Evolutionary conservation across 1,139 yeast genomes (phyloP), one percentile per base, ranked within the genome.

Genomic region (Zygoascus meyerae): DNA sequence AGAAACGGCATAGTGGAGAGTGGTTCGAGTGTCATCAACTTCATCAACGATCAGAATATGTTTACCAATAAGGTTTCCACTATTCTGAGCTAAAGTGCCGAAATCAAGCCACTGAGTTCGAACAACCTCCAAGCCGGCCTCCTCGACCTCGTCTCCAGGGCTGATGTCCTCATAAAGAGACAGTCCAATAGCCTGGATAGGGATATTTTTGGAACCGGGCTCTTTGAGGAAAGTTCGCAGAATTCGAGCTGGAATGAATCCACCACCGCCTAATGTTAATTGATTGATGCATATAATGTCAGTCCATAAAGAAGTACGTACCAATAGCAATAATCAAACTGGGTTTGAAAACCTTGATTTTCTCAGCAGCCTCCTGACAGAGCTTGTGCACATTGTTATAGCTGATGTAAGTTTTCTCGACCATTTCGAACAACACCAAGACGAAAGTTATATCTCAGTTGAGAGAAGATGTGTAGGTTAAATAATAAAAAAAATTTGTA

Each of bases 101-200:
- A 87, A 89, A 67, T 90, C 96, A 48, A 90, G 79, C 97, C 97
- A 90, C 70, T 90, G 97, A 45, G 95, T 86, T 69, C 97, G 82
- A 40, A 86, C 83, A 39, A 90, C 97, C 62, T 86, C 84, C 49
- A 85, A 78, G 40, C 97, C 97, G 40, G 79, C 79, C 44, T 71
- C 67, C 66, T 89, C 96, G 31, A 52, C 59, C 26, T 56, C 56
- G 30, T 82, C 79, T 36, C 72, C 75, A 41, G 83, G 75, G 18
- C 77, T 85, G 53, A 85, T 64, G 59, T 85, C 92, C 67, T 90
- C 97, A 66, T 90, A 90, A 45, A 90, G 75, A 0, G 96, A 86
- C 56, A 90, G 74, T 40, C 94, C 94, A 60, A 90, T 86, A 47
- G 97, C 97, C 80, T 86, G 92, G 61, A 90, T 87, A 57, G 95